A percentile compares a stretch with the other conserved stretches of the same genome.
These are phyloP conservation scores for Chloris gayana DNA, from an alignment of 176 grass and related monocot genomes.

Conservation along the genomic window DNA sequence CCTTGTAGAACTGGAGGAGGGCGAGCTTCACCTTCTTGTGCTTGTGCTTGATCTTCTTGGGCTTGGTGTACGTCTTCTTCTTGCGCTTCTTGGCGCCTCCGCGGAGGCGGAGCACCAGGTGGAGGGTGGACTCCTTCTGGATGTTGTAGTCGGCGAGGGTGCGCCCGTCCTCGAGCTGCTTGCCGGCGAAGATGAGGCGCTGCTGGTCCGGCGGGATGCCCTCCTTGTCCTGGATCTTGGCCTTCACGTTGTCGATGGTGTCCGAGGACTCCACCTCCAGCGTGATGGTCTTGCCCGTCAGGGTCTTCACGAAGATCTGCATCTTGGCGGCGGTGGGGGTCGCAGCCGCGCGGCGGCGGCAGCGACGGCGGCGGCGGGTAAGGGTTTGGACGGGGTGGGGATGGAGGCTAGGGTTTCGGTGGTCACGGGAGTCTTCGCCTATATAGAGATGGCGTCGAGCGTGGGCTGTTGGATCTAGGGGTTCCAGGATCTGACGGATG, in stretches of 20 bases:
- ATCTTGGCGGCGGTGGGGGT: conserved; percentile 44
- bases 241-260: conserved; percentile 87
- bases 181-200: conserved; percentile 86
- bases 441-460: conserved; percentile 4
- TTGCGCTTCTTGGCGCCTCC: conserved; percentile 87
- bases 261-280: conserved; percentile 93
- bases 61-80: conserved; percentile 92
- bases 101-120: conserved; percentile 76
- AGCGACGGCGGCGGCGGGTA: conserved; percentile 30
- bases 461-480: conserved; percentile 46
- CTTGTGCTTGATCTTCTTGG: conserved; percentile 85
- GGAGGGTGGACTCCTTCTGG: conserved; percentile 84
- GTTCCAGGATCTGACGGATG: conserved; percentile 34
- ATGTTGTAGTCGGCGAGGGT: conserved; percentile 97
- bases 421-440: not conserved
- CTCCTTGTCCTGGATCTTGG: conserved; percentile 93
- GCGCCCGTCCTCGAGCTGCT: conserved; percentile 80
- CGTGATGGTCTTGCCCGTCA: conserved; percentile 98
- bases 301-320: conserved; percentile 96
- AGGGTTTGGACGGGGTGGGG: not conserved
- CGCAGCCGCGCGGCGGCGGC: conserved; percentile 45
- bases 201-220: conserved; percentile 88
- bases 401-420: conserved; percentile 21
- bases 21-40: conserved; percentile 87
- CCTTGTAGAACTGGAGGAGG: conserved; percentile 80